Percentiles rank a stretch among this genome's conserved stretches.
These are phyloP conservation scores for Asterella californica DNA, from an alignment of 225 moss, liverwort and hornwort species.

Conservation along the genomic window DNA sequence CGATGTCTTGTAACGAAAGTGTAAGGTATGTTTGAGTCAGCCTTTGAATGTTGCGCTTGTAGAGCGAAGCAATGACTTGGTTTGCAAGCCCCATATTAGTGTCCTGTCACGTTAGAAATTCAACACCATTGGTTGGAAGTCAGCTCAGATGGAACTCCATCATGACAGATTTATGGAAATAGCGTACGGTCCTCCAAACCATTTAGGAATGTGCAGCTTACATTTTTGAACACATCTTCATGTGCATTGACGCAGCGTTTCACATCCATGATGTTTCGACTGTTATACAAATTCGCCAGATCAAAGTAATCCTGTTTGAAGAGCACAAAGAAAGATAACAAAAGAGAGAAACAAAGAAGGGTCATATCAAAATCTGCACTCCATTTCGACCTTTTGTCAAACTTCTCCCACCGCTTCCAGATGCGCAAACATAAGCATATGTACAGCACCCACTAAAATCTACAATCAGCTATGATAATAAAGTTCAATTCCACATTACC, in stretches of 20 bases:
- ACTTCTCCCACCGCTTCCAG: not conserved
- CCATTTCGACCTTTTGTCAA: not conserved
- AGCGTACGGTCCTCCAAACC: not conserved
- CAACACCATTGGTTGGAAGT: not conserved
- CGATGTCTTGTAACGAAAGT: constrained; percentile 96
- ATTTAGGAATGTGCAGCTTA: constrained; percentile 29
- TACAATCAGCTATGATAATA: no score
- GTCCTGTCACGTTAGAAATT: constrained; percentile 56
- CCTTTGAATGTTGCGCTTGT: constrained; percentile 96
- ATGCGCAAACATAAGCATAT: no score
- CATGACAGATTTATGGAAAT: not conserved
- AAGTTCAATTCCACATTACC: no score
- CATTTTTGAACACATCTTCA: constrained; percentile 84
- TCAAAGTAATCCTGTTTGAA: constrained; percentile 84
- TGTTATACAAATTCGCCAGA: constrained; percentile 75
- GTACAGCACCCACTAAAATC: no score
- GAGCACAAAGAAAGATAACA: not conserved
- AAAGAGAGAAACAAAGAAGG: not conserved
- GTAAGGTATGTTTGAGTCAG: constrained; percentile 99
- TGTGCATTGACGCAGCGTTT: constrained; percentile 80
- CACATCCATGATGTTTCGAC: constrained; percentile 74
- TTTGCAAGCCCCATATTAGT: constrained; percentile 96
- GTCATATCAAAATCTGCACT: no score
- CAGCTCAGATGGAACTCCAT: not conserved
- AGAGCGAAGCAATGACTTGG: constrained; percentile 92